These are phyloP conservation scores for Phialophora chinensis DNA, from an alignment of 2,329 filamentous ascomycete species.

Conservation along the genomic window DNA sequence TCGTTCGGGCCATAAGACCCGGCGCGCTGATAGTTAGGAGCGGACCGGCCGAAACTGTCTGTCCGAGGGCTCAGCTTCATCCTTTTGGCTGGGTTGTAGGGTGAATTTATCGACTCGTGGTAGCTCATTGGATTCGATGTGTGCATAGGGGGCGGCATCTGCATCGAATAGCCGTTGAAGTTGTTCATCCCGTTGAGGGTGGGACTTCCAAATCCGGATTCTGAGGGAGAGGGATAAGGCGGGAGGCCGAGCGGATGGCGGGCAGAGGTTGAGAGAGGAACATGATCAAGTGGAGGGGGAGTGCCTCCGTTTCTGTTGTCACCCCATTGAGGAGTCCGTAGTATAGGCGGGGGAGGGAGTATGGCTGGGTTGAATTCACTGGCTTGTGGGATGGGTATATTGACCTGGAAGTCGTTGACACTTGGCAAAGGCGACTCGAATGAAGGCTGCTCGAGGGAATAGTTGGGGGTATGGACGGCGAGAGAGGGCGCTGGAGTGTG, in stretches of 20 bases:
- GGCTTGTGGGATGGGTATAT: conserved; percentile 8
- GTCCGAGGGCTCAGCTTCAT: conserved; percentile 38
- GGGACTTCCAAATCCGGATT: conserved; percentile 38
- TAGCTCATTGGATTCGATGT: conserved; percentile 37
- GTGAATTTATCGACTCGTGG: conserved; percentile 35
- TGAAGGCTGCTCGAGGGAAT: conserved; percentile 21
- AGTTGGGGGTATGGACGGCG: conserved; percentile 16
- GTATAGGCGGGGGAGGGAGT: conserved; percentile 35
- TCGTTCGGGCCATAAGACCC: conserved; percentile 37
- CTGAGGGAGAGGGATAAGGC: conserved; percentile 38
- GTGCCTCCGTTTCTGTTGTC: conserved; percentile 20
- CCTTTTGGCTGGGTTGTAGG: conserved; percentile 38
- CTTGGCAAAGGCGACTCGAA: conserved; percentile 25
- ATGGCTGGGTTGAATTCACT: conserved; percentile 29
- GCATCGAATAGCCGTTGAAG: conserved; percentile 29
- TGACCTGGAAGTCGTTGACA: conserved; percentile 19
- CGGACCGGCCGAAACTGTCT: conserved; percentile 32
- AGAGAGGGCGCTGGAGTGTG: conserved; percentile 21
- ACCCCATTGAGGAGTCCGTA: conserved; percentile 37
- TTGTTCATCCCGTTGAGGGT: conserved; percentile 32
- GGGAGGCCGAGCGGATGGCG: conserved; percentile 26
- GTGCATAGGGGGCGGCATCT: conserved; percentile 40
- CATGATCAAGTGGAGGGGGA: conserved; percentile 13
- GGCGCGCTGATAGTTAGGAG: conserved; percentile 26
- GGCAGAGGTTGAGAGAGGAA: conserved; percentile 15